These are phyloP conservation scores for Candida maris DNA, from an alignment of 805 yeast species.

Conservation along the genomic window DNA sequence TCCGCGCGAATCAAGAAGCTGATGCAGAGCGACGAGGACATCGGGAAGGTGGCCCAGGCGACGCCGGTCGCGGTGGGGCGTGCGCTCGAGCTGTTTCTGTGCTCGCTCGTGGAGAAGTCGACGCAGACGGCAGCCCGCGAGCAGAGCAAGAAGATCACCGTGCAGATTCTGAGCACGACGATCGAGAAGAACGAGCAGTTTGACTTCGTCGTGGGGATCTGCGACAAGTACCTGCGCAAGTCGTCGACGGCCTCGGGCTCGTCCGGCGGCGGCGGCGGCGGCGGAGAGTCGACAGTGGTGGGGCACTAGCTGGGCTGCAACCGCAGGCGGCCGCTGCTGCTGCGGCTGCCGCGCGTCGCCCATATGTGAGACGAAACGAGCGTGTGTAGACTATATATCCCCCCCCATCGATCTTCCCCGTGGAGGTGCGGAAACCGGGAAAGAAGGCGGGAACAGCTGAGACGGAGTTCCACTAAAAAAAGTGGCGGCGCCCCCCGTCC, in stretches of 20 bases:
- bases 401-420: too few species aligned
- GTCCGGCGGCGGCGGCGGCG: conserved; percentile 5
- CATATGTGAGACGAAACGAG: too few species aligned
- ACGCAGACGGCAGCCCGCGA: conserved; percentile 69
- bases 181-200: conserved; percentile 84
- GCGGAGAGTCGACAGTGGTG: not conserved
- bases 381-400: too few species aligned
- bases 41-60: conserved; percentile 97
- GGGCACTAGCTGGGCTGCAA: not conserved
- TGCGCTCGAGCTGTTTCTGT: conserved; percentile 88
- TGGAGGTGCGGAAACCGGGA: too few species aligned
- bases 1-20: conserved; percentile 92
- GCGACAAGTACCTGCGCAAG: conserved; percentile 27
- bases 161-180: conserved; percentile 79
- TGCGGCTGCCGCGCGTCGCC: conserved; percentile 1
- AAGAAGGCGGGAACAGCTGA: too few species aligned
- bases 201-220: conserved; percentile 81
- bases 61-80: conserved; percentile 98
- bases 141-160: conserved; percentile 77
- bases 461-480: too few species aligned
- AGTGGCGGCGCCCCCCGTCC: too few species aligned
- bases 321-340: conserved; percentile 1
- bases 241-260: conserved; percentile 6
- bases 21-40: conserved; percentile 97
- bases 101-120: conserved; percentile 81